Evolutionary conservation across 306 rosid species (phyloP).

Genomic region (Parietaria judaica): DNA sequence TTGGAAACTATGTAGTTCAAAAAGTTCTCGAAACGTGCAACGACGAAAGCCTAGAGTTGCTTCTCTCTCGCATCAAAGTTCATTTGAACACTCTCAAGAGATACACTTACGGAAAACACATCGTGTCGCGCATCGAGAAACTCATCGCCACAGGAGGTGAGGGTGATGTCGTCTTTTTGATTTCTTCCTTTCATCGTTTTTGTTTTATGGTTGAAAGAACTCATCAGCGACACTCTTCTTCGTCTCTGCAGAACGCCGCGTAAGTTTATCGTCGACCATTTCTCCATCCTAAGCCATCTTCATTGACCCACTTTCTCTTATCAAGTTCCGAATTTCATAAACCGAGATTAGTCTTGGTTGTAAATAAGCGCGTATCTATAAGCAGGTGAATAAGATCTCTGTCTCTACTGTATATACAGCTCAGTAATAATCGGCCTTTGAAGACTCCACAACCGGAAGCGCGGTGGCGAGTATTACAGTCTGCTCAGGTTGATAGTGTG

Average conservation of each 20-base stretch:
- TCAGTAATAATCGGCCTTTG: constrained; percentile 19
- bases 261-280: constrained; percentile 58
- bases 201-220: not conserved
- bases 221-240: constrained; percentile 3
- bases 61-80: constrained; percentile 92
- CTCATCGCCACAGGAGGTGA: constrained; percentile 91
- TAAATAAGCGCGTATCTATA: constrained; percentile 43
- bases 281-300: constrained; percentile 29
- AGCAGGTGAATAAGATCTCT: constrained; percentile 23
- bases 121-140: constrained; percentile 93
- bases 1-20: constrained; percentile 92
- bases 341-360: constrained; percentile 31
- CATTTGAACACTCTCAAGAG: constrained; percentile 84
- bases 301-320: constrained; percentile 13
- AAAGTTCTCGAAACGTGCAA: constrained; percentile 94
- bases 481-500: constrained; percentile 38
- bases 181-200: not conserved
- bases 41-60: constrained; percentile 72
- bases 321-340: constrained; percentile 19
- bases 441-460: constrained; percentile 24
- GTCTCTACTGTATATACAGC: constrained; percentile 14
- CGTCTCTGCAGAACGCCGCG: constrained; percentile 77
- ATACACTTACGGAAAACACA: constrained; percentile 90
- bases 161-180: not conserved
- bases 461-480: constrained; percentile 11